Evolutionary conservation across 164 flowering plant genomes (phyloP).

Genomic region (Sextonia rubra): DNA sequence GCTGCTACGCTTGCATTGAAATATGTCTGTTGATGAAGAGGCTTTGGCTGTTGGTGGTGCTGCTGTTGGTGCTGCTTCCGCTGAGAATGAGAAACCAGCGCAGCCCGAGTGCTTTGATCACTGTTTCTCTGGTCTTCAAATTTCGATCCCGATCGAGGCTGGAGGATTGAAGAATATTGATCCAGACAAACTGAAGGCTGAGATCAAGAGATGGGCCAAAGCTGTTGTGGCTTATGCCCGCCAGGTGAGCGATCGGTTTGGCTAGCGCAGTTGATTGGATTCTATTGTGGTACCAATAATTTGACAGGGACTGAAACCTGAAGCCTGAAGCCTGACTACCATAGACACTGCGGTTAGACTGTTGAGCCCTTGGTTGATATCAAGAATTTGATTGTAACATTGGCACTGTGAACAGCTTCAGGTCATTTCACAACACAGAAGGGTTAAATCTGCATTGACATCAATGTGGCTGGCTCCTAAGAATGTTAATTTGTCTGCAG

Average conservation of each 20-base stretch:
- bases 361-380: no score
- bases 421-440: no score
- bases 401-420: no score
- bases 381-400: no score
- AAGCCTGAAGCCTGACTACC: no score
- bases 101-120: conserved; percentile 22
- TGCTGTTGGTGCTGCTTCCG: background rate
- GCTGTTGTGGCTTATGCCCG: conserved; percentile 63
- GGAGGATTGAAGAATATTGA: conserved; percentile 46
- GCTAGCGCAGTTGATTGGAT: background rate
- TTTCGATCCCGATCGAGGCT: conserved; percentile 28
- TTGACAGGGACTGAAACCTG: no score
- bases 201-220: conserved; percentile 73
- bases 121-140: conserved; percentile 38
- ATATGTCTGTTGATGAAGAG: background rate
- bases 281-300: background rate
- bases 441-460: no score
- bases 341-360: no score
- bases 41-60: background rate
- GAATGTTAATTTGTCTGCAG: no score
- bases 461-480: no score
- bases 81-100: background rate
- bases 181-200: conserved; percentile 47
- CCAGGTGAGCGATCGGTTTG: conserved; percentile 35
- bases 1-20: background rate